Evolutionary conservation across 108 stramenopile species (phyloP).

Genomic region (Stephanodiscus triporus): DNA sequence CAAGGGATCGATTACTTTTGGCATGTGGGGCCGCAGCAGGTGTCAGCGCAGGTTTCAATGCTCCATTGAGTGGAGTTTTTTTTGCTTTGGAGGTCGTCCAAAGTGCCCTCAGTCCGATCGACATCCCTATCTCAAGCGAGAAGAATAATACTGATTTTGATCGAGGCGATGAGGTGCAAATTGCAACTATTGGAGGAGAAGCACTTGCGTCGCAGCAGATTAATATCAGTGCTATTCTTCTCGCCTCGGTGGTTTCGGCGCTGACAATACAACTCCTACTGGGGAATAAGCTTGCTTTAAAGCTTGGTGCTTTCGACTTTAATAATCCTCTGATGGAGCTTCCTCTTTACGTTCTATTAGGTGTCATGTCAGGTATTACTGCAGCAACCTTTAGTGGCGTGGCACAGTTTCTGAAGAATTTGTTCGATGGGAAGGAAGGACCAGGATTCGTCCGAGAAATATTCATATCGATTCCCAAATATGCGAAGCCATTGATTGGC

Average conservation of each 20-base stretch:
- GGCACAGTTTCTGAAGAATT: slow-evolving; percentile 56
- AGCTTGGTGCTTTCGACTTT: slow-evolving; percentile 57
- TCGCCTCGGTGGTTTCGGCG: slow-evolving; percentile 78
- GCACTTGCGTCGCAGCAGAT: slow-evolving; percentile 49
- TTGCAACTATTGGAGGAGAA: slow-evolving; percentile 45
- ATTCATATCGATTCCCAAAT: slow-evolving; percentile 54
- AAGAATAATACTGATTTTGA: slow-evolving; percentile 5
- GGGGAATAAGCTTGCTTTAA: slow-evolving; percentile 75
- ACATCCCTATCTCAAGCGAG: slow-evolving; percentile 21
- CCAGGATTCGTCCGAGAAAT: slow-evolving; percentile 50
- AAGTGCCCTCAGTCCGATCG: slow-evolving; percentile 51
- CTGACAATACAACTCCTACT: slow-evolving; percentile 73
- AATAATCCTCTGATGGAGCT: slow-evolving; percentile 84
- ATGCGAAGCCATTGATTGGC: slow-evolving; percentile 71
- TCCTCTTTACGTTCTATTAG: slow-evolving; percentile 85
- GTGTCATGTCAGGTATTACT: slow-evolving; percentile 72
- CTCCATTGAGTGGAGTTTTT: slow-evolving; percentile 92
- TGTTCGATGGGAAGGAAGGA: slow-evolving; percentile 68
- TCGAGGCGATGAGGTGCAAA: slow-evolving; percentile 9
- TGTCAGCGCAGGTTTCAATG: slow-evolving; percentile 93
- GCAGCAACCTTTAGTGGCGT: slow-evolving; percentile 68
- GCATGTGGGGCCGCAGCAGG: slow-evolving; percentile 92
- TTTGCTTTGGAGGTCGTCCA: slow-evolving; percentile 91
- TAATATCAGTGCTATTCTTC: slow-evolving; percentile 74
- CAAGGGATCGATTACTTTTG: slow-evolving; percentile 69